A percentile compares a stretch with the other conserved stretches of the same genome.
Conservation (phyloP, 2,329 filamentous ascomycete species). For the Emmonsiellopsis sp. region DNA sequence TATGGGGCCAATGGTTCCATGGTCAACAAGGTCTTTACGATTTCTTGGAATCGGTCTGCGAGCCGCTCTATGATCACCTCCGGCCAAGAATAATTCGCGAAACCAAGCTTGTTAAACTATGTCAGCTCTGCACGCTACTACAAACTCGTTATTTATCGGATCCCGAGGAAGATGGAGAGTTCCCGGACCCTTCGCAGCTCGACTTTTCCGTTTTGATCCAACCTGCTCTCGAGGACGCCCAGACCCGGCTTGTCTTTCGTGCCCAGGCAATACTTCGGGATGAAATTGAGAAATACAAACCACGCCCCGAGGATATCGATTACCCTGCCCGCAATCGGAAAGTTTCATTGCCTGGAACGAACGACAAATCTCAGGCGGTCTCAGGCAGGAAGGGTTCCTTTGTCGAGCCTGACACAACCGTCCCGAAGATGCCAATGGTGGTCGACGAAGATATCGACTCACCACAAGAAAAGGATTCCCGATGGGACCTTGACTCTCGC, state of each 20-base stretch:
- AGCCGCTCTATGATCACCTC: conserved; percentile 58
- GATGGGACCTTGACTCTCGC: conserved; percentile 49
- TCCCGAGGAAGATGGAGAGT: conserved; percentile 45
- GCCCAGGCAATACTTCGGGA: conserved; percentile 55
- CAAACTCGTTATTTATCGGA: conserved; percentile 58
- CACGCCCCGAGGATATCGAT: conserved; percentile 56
- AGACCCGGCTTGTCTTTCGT: conserved; percentile 58
- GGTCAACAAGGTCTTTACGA: conserved; percentile 55
- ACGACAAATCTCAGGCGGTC: conserved; percentile 35
- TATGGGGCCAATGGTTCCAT: conserved; percentile 60
- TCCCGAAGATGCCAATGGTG: conserved; percentile 42
- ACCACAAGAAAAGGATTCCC: conserved; percentile 32
- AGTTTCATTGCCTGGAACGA: conserved; percentile 31
- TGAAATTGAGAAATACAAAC: conserved; percentile 58
- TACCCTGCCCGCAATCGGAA: conserved; percentile 48
- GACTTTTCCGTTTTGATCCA: conserved; percentile 56
- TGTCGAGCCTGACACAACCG: conserved; percentile 25
- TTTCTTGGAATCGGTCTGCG: conserved; percentile 58
- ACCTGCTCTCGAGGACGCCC: conserved; percentile 58
- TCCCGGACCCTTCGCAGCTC: conserved; percentile 43
- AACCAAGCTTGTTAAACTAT: conserved; percentile 56
- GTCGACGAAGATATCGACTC: conserved; percentile 44
- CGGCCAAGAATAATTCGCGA: conserved; percentile 59
- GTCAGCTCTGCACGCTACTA: conserved; percentile 57
- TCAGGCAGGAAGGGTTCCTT: conserved; percentile 46